Conservation (phyloP, 2,329 filamentous ascomycete species). For the Taxawa tesnikishii region DNA sequence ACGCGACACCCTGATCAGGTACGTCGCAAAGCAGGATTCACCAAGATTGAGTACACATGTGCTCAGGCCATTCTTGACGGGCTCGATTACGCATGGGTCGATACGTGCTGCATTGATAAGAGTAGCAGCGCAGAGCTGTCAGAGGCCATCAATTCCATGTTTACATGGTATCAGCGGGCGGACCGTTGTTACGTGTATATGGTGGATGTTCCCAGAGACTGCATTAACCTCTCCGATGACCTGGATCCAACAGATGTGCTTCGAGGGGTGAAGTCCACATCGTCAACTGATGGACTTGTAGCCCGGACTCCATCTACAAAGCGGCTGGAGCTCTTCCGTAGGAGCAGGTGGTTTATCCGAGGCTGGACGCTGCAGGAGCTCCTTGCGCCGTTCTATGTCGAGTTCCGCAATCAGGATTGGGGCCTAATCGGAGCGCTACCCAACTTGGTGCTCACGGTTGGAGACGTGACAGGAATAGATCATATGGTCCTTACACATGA, state of each 20-base stretch:
- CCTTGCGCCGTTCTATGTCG: constrained; percentile 3
- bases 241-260: no score
- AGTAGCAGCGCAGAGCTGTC: constrained; percentile 10
- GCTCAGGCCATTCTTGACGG: not conserved
- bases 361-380: constrained; percentile 10
- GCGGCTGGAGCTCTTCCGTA: not conserved
- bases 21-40: not conserved
- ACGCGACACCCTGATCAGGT: not conserved
- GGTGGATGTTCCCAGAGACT: constrained; percentile 5
- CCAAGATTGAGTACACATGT: not conserved
- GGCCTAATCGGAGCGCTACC: no score
- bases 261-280: no score
- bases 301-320: no score
- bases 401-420: no score
- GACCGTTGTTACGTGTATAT: constrained; percentile 10
- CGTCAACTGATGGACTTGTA: no score
- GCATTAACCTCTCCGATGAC: no score
- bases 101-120: constrained; percentile 15
- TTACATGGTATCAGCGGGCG: constrained; percentile 11
- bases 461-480: no score
- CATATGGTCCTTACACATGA: no score
- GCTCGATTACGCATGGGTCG: constrained; percentile 11
- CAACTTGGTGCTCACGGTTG: no score
- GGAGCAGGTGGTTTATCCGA: constrained; percentile 7
- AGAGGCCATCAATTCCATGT: constrained; percentile 13